Conservation (phyloP, 192 early-diverging fungal species). For the Phlyctochytrium planicorne region DNA sequence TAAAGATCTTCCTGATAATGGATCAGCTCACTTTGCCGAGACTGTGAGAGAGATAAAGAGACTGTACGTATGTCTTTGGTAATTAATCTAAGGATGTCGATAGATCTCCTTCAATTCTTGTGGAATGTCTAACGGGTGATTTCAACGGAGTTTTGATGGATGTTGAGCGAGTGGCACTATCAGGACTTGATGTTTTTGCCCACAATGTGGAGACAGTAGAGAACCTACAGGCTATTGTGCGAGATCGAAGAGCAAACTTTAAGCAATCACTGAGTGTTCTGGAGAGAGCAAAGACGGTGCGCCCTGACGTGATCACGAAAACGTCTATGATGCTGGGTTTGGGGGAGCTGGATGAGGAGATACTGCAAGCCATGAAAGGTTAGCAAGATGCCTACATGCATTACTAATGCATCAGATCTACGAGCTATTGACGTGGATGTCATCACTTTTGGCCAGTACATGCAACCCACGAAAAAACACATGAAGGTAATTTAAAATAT, state of each 20-base stretch:
- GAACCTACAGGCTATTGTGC: constrained; percentile 80
- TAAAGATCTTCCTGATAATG: constrained; percentile 84
- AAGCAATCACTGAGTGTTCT: constrained; percentile 87
- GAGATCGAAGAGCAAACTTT: constrained; percentile 90
- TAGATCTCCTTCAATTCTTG: constrained; percentile 86
- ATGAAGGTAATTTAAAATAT: constrained; percentile 71
- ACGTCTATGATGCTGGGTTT: constrained; percentile 98
- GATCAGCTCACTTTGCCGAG: constrained; percentile 88
- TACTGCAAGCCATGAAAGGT: constrained; percentile 79
- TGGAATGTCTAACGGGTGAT: constrained; percentile 96
- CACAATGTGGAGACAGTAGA: constrained; percentile 99
- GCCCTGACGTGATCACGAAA: constrained; percentile 86
- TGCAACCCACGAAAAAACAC: constrained; percentile 98
- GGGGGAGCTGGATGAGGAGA: constrained; percentile 94
- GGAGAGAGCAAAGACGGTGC: constrained; percentile 79
- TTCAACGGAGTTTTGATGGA: constrained; percentile 76
- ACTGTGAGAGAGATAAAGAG: constrained; percentile 87
- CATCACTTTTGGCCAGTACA: constrained; percentile 98
- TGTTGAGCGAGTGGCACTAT: constrained; percentile 80
- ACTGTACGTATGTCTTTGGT: constrained; percentile 51
- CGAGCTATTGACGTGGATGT: constrained; percentile 84
- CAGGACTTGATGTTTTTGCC: constrained; percentile 96
- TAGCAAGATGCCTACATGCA: constrained; percentile 10
- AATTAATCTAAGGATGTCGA: constrained; percentile 1
- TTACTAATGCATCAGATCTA: constrained; percentile 51